Base-by-base conservation (phyloP, 768 basidiomycete species). In the Hygrocybe punicea region DNA sequence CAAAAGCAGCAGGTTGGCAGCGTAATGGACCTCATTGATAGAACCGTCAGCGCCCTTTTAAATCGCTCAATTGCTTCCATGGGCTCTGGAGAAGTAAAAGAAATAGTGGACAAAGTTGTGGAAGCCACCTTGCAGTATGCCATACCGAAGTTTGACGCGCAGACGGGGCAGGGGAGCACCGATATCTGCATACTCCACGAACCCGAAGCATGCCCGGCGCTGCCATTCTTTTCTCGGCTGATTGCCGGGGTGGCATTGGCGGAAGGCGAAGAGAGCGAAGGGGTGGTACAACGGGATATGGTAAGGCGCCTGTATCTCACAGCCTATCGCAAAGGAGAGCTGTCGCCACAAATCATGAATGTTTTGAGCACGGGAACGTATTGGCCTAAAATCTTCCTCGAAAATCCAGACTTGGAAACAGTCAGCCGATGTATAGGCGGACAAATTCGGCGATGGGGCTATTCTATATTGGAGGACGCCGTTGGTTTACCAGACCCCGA, bases 71-170 rank as follows among this genome's bases (percentile, higher is more conserved):
- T 73, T 8, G 68, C 78, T 14, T 75, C 76, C 2, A 70, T 87
- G 65, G 77, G 80, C 9, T 71, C 82, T 0, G 84, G 83, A n/a
- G 89, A 92, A 69, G 71, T 84, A 24, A 85, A 86, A 47, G 69
- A 63, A 11, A 80, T 89, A 42, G 76, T 86, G 29, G 86, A 91
- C 51, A 78, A 81, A 48, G 80, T 91, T 16, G 88, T 87, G 7
- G 84, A 86, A 60, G 84, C 86, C 16, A 84, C 90, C 1, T 73
- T 93, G 23, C 85, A 89, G 66, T 92, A 92, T 65, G 85, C 88
- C 14, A 84, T 93, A 34, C 83, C 86, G 2, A 82, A 80, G 65
- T 76, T 77, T 51, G 79, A 79, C 47, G 78, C 76, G 37, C 73
- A 75, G 42, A 55, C 69, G 1, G 78, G 73, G 6, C 62, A 65